Conservation (phyloP, 2,329 filamentous ascomycete species). For the Fusarium lateritium region DNA sequence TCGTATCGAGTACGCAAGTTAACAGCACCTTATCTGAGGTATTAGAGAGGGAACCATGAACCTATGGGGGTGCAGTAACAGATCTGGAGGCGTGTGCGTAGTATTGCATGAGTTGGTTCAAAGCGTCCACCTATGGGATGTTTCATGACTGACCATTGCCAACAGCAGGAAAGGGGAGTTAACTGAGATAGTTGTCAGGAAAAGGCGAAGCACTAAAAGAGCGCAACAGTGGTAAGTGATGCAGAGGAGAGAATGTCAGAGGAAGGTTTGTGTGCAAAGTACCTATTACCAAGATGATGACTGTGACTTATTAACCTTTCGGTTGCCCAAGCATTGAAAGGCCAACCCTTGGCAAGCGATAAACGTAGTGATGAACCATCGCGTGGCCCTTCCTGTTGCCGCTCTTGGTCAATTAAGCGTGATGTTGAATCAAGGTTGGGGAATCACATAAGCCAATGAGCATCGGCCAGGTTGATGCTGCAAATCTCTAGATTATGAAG, state of each 20-base stretch:
- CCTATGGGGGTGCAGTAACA: constrained; percentile 8
- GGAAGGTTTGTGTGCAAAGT: not conserved
- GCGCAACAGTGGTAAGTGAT: not conserved
- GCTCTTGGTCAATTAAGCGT: constrained; percentile 26
- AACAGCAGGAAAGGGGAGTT: constrained; percentile 26
- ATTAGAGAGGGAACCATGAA: constrained; percentile 7
- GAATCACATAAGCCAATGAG: constrained; percentile 31
- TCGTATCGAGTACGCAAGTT: constrained; percentile 34
- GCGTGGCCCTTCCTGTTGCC: constrained; percentile 14
- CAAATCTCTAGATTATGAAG: constrained; percentile 19
- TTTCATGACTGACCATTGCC: constrained; percentile 32
- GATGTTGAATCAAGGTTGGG: constrained; percentile 34
- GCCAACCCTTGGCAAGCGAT: not conserved
- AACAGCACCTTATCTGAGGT: constrained; percentile 46
- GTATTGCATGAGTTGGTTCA: constrained; percentile 30
- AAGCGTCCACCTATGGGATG: constrained; percentile 35
- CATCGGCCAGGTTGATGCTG: constrained; percentile 29
- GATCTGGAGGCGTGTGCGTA: constrained; percentile 15
- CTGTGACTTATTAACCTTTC: not conserved
- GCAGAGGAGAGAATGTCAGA: not conserved
- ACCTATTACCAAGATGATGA: not conserved
- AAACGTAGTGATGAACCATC: constrained; percentile 31
- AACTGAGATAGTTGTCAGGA: constrained; percentile 1
- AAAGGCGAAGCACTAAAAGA: not conserved
- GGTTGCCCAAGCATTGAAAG: not conserved